Percentiles rank a stretch among this genome's conserved stretches.
phyloP scores from a whole-genome alignment of 345 rosid genomes.

The Garcia nutans region DNA sequence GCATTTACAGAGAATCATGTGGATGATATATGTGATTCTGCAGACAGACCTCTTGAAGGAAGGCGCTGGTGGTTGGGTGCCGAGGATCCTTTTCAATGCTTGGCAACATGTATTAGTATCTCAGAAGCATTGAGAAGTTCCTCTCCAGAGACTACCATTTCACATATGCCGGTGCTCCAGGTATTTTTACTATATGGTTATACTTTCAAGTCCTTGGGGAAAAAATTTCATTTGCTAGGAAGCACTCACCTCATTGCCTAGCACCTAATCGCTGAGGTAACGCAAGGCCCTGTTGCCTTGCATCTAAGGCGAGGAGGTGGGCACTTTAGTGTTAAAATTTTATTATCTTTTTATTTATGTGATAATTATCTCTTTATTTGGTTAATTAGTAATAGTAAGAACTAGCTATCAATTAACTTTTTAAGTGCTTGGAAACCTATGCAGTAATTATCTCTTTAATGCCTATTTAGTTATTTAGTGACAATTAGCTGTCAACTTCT shows the following conservation, averaged over 20 bases:
- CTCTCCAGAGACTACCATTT: constrained; percentile 64
- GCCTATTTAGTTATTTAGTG: no score
- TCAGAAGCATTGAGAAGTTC: constrained; percentile 90
- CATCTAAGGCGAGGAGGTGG: no score
- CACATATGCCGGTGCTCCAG: constrained; percentile 93
- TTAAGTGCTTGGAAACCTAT: no score
- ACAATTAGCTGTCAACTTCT: no score
- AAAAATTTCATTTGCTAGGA: background rate
- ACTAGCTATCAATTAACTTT: no score
- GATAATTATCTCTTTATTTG: no score
- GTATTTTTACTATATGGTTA: constrained; percentile 34
- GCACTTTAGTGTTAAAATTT: no score
- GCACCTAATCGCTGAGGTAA: no score
- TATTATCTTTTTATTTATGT: no score
- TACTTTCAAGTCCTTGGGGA: background rate
- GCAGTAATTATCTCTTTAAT: no score
- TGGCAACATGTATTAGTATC: constrained; percentile 83
- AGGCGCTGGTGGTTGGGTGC: constrained; percentile 93
- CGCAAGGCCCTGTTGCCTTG: no score
- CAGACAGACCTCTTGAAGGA: constrained; percentile 95
- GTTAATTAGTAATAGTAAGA: no score
- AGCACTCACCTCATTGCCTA: background rate
- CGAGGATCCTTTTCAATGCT: constrained; percentile 97
- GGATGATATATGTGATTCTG: constrained; percentile 88
- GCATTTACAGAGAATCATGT: constrained; percentile 84